Evolutionary conservation across 2,329 filamentous ascomycete species (phyloP).

Genomic region (Anthostomella pinea): DNA sequence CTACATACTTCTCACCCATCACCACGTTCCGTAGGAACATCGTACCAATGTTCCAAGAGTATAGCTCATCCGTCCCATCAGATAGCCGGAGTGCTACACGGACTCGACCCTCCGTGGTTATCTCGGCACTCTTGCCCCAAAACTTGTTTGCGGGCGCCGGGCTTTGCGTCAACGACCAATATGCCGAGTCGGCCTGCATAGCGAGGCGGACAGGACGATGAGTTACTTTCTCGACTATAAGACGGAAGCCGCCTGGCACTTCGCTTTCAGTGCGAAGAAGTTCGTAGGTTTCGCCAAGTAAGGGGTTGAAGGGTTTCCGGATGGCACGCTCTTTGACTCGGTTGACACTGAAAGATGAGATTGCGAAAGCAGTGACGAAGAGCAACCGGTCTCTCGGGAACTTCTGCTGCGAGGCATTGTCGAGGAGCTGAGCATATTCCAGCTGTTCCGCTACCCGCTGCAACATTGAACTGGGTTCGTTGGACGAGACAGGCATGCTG

Average conservation of each 20-base stretch:
- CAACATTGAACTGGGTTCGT: conserved; percentile 84
- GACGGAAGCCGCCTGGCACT: conserved; percentile 70
- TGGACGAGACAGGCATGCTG: conserved; percentile 94
- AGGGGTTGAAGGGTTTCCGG: conserved; percentile 95
- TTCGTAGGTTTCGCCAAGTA: conserved; percentile 94
- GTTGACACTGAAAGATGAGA: conserved; percentile 78
- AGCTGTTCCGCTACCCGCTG: conserved; percentile 88
- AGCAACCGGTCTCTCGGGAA: conserved; percentile 68
- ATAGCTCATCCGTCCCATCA: conserved; percentile 73
- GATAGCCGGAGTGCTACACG: conserved; percentile 67
- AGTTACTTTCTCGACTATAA: conserved; percentile 92
- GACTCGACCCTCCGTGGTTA: conserved; percentile 86
- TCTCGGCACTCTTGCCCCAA: conserved; percentile 95
- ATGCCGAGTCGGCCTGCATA: conserved; percentile 82
- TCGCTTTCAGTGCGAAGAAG: conserved; percentile 81
- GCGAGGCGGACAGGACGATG: conserved; percentile 91
- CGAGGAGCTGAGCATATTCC: conserved; percentile 84
- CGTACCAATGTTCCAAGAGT: conserved; percentile 84
- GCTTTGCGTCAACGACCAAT: conserved; percentile 85
- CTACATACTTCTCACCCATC: conserved; percentile 96
- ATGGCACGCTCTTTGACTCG: conserved; percentile 88
- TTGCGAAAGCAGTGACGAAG: conserved; percentile 84
- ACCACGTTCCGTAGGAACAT: conserved; percentile 95
- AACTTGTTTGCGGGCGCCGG: conserved; percentile 93
- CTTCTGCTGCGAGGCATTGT: conserved; percentile 65